Base-by-base conservation (phyloP, 345 rosid genomes). In the Pseudoturritis turrita region DNA sequence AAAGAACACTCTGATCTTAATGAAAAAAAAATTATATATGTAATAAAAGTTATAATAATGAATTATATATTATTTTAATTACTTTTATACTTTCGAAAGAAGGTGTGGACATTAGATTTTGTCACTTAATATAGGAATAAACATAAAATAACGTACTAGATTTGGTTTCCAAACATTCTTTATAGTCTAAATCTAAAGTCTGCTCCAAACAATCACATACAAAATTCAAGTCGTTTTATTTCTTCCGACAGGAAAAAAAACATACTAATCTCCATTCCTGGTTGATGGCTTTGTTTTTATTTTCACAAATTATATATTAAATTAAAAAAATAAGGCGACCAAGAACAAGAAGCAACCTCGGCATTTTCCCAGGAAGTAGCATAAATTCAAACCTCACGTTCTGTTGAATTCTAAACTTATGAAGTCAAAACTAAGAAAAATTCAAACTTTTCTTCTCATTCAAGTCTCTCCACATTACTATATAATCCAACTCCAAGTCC, bases 321-420 rank as follows among this genome's bases (percentile, higher is more conserved):
- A n/a, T 26, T 4, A 11, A 22, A 0, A 19, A 19, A 10, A 15
- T 29, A 17, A 10, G 56, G 21, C 8, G 55, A 67, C 73, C 33
- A 73, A 65, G 65, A 56, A 37, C 43, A 65, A 40, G 72, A 73
- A 50, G 72, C 77, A 73, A 18, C 78, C 68, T 67, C 12, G 0
- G 68, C 5, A 74, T 60, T 60, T 74, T 74, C 73, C 73, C 41
- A 60, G 54, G 73, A 67, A 58, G 15, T 7, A 49, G 15, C 21
- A 6, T 15, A 49, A 31, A 50, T 65, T 50, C 70, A 65, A 65
- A 35, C 37, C 36, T 65, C 47, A 36, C 46, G 67, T 39, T 51
- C 13, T 67, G 73, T 60, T 67, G 78, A 74, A 74, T 74, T 74
- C 28, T 62, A 43, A 53, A 63, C 70, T 31, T 33, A 40, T 1